phyloP scores from a whole-genome alignment of 2,329 filamentous ascomycete species.

The Fusarium graminum region DNA sequence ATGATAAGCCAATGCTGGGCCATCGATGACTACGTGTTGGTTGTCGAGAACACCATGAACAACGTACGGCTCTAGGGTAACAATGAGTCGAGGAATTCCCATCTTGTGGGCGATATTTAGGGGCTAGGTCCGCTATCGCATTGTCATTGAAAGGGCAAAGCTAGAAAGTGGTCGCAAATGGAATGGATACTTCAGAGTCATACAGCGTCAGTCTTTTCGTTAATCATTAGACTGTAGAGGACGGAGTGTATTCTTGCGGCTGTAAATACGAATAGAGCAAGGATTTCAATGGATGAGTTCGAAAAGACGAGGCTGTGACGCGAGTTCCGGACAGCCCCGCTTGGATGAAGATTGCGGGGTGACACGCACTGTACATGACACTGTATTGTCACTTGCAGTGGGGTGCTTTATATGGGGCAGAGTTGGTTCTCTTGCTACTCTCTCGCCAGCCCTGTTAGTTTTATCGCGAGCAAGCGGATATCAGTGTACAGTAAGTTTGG shows the following conservation, averaged over 20 bases:
- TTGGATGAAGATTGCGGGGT: conserved; percentile 34
- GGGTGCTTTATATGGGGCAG: not conserved
- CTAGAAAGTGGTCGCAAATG: too few relatives aligned
- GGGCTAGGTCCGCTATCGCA: not conserved
- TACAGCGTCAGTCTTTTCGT: not conserved
- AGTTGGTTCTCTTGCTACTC: conserved; percentile 5
- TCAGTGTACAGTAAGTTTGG: conserved; percentile 7
- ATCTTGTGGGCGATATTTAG: conserved; percentile 52
- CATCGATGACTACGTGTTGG: conserved; percentile 73
- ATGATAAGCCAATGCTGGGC: conserved; percentile 82
- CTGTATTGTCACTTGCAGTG: conserved; percentile 19
- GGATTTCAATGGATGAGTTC: not conserved
- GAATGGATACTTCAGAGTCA: not conserved
- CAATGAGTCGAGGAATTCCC: conserved; percentile 71
- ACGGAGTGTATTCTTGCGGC: not conserved
- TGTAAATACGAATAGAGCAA: not conserved
- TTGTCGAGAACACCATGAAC: conserved; percentile 57
- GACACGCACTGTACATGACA: conserved; percentile 12
- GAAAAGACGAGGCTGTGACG: conserved; percentile 25
- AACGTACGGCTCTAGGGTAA: conserved; percentile 66
- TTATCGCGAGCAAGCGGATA: not conserved
- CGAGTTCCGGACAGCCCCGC: conserved; percentile 45
- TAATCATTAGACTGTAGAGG: not conserved
- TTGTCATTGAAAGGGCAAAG: not conserved
- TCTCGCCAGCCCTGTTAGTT: not conserved